A percentile compares a stretch with the other conserved stretches of the same genome.
These are phyloP conservation scores for Aureobasidium sp. DNA, from an alignment of 2,329 filamentous ascomycete species.

Conservation along the genomic window DNA sequence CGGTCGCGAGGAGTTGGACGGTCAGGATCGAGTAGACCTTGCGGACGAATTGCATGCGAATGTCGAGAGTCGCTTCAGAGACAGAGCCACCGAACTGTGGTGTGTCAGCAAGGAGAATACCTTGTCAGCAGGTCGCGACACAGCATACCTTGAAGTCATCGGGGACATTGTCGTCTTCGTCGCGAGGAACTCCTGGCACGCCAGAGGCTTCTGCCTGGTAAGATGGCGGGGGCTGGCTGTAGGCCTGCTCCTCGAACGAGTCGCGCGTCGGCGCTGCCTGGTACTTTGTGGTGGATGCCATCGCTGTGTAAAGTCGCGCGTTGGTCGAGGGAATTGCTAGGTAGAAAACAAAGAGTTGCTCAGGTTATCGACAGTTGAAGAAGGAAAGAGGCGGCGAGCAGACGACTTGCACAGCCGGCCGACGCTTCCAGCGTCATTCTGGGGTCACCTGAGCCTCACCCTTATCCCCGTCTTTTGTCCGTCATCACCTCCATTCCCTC, in stretches of 20 bases:
- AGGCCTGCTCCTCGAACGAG: constrained; percentile 65
- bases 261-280: constrained; percentile 76
- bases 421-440: constrained; percentile 11
- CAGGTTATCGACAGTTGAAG: neutral
- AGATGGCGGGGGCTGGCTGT: constrained; percentile 73
- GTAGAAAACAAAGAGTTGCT: neutral
- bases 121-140: neutral
- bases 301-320: constrained; percentile 28
- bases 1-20: constrained; percentile 83
- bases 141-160: constrained; percentile 83
- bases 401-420: neutral
- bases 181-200: constrained; percentile 55
- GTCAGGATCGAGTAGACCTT: constrained; percentile 91
- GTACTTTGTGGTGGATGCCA: constrained; percentile 77
- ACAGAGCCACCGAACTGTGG: constrained; percentile 81
- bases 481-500: neutral
- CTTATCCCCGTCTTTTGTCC: neutral
- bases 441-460: constrained; percentile 3
- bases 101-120: constrained; percentile 11
- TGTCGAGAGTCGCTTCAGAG: constrained; percentile 87
- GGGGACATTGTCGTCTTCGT: constrained; percentile 82
- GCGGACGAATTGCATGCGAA: constrained; percentile 47
- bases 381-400: neutral
- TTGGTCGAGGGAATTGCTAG: neutral
- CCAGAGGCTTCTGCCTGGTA: constrained; percentile 60